Evolutionary conservation across 2,329 filamentous ascomycete genomes (phyloP), one percentile per base, ranked within the genome.

Genomic region (Penicillium sp.): DNA sequence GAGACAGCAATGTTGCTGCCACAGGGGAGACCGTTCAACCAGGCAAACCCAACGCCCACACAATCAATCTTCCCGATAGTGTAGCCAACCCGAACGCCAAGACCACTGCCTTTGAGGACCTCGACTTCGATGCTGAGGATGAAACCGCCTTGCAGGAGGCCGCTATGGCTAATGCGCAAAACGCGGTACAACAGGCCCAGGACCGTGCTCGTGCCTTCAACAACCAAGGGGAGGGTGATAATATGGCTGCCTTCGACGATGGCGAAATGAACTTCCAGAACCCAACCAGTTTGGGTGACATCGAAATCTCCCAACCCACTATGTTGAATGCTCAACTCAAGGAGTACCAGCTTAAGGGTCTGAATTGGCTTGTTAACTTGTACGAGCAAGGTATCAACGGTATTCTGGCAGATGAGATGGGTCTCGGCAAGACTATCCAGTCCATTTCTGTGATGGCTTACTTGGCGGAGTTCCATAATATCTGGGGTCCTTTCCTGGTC

Each of bases 261-360:
- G 93, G 92, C 65, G 94, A 99, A 76, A 90, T 99, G 89, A 99
- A 99, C 77, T 99, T 99, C 80, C 94, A 99, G 77, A 97, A 99
- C 71, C 94, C 94, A 0, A 94, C 92, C 4, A 94, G 93, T 67
- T 82, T 99, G 65, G 93, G 93, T 65, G 92, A 94, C 65, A 91
- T 96, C 62, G 90, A 96, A 67, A 91, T 99, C 53, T 87, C 92
- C 59, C 94, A 99, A 71, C 94, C 94, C 8, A 95, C 91, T 75
- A 85, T 97, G 76, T 84, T 99, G 67, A 92, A 90, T 60, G 90
- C 92, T 47, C 90, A 96, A 70, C 85, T 99, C 68, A 99, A 99
- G 73, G 94, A 99, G 73, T 99, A 99, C 76, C 94, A 99, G 78
- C 80, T 99, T 71, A 99, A 99, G 79, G 94, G 94, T 76, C 89